phyloP scores from a whole-genome alignment of 164 flowering plant genomes.

The Aristolochia contorta region DNA sequence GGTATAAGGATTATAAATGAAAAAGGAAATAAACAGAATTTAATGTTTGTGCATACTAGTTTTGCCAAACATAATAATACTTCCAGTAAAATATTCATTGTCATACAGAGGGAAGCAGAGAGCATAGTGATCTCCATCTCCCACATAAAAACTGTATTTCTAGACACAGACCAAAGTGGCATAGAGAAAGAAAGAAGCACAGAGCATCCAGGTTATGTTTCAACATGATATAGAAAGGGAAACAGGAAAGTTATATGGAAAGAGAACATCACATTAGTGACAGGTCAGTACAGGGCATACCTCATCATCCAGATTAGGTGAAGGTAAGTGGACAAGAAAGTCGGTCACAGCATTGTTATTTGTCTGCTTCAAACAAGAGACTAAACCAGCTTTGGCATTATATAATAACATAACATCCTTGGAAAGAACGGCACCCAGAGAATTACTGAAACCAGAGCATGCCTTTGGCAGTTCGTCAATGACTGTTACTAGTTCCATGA shows the following conservation, averaged over 20 bases:
- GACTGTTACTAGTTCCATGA: constrained; percentile 29
- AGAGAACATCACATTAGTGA: no score
- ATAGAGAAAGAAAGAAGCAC: no score
- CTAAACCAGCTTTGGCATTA: constrained; percentile 33
- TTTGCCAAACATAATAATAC: no score
- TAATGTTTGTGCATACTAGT: no score
- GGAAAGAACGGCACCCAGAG: constrained; percentile 31
- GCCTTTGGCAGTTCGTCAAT: constrained; percentile 35
- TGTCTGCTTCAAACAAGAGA: constrained; percentile 26
- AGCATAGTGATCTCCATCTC: no score
- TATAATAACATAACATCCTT: constrained; percentile 46
- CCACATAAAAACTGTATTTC: no score
- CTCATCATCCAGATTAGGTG: neutral
- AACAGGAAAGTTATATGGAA: no score
- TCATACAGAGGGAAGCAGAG: neutral
- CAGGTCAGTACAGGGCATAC: neutral
- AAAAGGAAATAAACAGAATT: no score
- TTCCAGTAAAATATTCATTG: neutral
- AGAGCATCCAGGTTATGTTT: no score
- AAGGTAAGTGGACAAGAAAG: constrained; percentile 10
- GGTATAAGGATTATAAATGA: no score
- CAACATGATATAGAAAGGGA: no score
- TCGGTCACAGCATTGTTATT: constrained; percentile 14
- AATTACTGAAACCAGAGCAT: constrained; percentile 24
- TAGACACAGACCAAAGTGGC: no score